phyloP scores from a whole-genome alignment of 129 eudicot species.

The Arctium lappa region DNA sequence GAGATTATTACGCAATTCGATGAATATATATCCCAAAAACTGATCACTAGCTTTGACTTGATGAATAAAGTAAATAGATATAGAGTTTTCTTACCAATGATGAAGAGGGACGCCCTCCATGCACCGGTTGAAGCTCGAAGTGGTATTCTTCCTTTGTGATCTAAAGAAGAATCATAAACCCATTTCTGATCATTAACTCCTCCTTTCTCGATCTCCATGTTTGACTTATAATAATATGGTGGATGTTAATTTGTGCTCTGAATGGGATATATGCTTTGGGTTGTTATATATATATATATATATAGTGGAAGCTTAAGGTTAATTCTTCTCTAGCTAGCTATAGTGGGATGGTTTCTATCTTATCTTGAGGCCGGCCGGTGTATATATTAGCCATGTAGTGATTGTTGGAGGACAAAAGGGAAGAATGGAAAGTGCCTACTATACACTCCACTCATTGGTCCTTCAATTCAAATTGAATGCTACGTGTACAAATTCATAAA shows the following conservation, averaged over 20 bases:
- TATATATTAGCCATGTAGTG: neutral
- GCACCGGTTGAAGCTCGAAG: constrained; percentile 73
- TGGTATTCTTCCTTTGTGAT: constrained; percentile 70
- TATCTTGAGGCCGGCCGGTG: neutral
- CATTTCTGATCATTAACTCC: constrained; percentile 52
- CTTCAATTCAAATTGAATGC: too few relatives aligned
- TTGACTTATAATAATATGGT: neutral
- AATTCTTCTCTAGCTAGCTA: neutral
- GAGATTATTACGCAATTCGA: neutral
- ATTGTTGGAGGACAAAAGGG: neutral
- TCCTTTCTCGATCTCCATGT: constrained; percentile 24
- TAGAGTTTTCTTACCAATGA: constrained; percentile 43
- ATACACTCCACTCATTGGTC: too few relatives aligned
- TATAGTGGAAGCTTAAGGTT: neutral
- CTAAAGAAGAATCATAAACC: constrained; percentile 75
- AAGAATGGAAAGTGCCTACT: neutral
- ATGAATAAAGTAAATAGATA: neutral
- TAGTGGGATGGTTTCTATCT: neutral
- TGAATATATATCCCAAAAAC: too few relatives aligned
- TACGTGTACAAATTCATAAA: too few relatives aligned
- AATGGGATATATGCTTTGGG: neutral
- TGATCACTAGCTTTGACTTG: too few relatives aligned
- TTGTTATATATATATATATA: too few relatives aligned
- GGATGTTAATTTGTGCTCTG: neutral
- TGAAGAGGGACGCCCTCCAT: constrained; percentile 81